phyloP scores from a whole-genome alignment of 1,139 yeast species.

The Trichomonascaceae sp. region DNA sequence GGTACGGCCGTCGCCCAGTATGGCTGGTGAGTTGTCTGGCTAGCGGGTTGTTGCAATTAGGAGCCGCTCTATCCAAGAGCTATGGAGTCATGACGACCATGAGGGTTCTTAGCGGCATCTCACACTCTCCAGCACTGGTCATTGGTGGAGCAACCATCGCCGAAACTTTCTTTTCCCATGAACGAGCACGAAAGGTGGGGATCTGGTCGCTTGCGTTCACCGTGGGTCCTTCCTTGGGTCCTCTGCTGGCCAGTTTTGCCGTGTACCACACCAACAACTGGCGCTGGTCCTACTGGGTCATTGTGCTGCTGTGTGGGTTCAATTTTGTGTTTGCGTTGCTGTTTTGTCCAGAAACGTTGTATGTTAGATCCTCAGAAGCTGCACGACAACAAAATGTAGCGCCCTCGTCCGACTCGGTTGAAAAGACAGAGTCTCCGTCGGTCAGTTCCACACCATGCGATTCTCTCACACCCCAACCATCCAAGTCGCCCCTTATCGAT shows the following conservation, averaged over 20 bases:
- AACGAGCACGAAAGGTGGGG: conserved; percentile 9
- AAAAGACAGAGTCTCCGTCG: too few relatives aligned
- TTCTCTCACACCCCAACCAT: too few relatives aligned
- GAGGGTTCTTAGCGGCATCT: conserved; percentile 8
- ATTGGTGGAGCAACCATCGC: conserved; percentile 10
- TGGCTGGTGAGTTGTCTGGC: conserved; percentile 6
- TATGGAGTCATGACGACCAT: conserved; percentile 9
- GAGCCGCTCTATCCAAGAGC: conserved; percentile 10
- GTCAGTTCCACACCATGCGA: too few relatives aligned
- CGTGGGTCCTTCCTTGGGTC: conserved; percentile 10
- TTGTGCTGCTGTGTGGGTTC: conserved; percentile 6
- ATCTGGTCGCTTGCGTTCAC: conserved; percentile 10
- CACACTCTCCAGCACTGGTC: conserved; percentile 9
- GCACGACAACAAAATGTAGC: conserved; percentile 1
- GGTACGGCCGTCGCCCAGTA: conserved; percentile 11
- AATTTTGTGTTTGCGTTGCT: conserved; percentile 3
- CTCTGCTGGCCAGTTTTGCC: conserved; percentile 10
- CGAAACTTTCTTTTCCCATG: conserved; percentile 9
- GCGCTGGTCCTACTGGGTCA: conserved; percentile 6
- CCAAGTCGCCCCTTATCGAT: conserved; percentile 1
- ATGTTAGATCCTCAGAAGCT: conserved; percentile 4
- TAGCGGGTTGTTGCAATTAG: conserved; percentile 6
- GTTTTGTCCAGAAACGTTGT: conserved; percentile 11
- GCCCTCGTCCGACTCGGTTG: too few relatives aligned
- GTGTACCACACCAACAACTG: conserved; percentile 9